phyloP scores from a whole-genome alignment of 2,329 filamentous ascomycete species.

The Colletotrichum chrysophilum region DNA sequence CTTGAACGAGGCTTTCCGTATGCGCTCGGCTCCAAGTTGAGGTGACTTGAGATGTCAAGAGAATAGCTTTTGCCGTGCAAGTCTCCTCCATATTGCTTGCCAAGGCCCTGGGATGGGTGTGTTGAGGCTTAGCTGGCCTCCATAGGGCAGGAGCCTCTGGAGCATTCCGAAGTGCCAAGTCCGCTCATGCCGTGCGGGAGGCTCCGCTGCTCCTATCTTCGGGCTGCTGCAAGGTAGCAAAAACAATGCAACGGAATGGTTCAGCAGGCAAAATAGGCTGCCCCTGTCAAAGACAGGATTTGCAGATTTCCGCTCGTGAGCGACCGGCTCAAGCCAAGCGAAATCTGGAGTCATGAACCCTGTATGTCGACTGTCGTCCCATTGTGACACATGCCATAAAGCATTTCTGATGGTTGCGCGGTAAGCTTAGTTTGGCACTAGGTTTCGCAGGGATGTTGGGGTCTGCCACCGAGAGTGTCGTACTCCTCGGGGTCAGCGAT shows the following conservation, averaged over 20 bases:
- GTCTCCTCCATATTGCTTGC: neutral
- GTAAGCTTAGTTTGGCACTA: neutral
- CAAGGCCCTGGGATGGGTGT: neutral
- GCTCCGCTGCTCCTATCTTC: neutral
- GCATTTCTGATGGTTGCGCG: neutral
- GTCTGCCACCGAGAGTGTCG: neutral
- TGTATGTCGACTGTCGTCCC: neutral
- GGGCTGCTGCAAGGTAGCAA: neutral
- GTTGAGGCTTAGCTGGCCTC: neutral
- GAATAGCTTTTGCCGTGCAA: neutral
- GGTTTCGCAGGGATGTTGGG: neutral
- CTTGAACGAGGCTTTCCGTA: neutral
- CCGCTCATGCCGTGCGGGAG: neutral
- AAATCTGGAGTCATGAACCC: neutral
- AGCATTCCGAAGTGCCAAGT: neutral
- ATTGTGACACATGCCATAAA: neutral
- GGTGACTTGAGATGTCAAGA: neutral
- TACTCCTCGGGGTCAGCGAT: neutral
- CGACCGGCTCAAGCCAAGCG: neutral
- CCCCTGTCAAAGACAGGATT: accelerated
- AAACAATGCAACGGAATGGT: accelerated
- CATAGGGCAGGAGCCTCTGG: neutral
- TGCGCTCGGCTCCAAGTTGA: too few relatives aligned
- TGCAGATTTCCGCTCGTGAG: neutral
- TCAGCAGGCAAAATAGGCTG: neutral